Conservation (phyloP, 2,329 filamentous ascomycete genomes). For the Diplodia corticola region DNA sequence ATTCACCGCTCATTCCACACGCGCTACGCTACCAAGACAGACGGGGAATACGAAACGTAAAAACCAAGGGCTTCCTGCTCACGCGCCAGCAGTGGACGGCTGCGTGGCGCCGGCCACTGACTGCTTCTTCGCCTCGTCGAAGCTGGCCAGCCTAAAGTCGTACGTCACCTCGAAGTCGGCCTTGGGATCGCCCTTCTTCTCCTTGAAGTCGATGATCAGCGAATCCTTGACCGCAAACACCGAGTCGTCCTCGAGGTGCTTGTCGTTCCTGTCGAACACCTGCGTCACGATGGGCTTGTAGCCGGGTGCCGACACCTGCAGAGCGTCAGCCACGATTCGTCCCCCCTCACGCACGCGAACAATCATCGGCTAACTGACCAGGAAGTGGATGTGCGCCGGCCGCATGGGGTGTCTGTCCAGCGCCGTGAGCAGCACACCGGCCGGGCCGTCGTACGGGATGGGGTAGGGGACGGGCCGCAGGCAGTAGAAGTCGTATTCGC, state of each 20-base stretch:
- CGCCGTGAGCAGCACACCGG: slow-evolving; percentile 57
- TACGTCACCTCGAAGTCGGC: slow-evolving; percentile 57
- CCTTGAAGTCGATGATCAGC: slow-evolving; percentile 58
- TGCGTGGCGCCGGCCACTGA: slow-evolving; percentile 32
- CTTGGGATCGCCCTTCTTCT: slow-evolving; percentile 52
- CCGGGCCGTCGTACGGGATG: slow-evolving; percentile 59
- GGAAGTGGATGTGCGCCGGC: slow-evolving; percentile 65
- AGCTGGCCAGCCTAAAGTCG: slow-evolving; percentile 48
- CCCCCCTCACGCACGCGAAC: not conserved
- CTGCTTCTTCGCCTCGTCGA: slow-evolving; percentile 34
- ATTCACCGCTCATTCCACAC: not conserved
- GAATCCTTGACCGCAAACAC: slow-evolving; percentile 63
- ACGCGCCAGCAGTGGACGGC: slow-evolving; percentile 12
- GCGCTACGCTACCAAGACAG: not conserved
- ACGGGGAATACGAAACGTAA: not conserved
- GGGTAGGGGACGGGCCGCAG: slow-evolving; percentile 51
- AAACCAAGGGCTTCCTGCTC: not conserved
- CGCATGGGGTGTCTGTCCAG: slow-evolving; percentile 63
- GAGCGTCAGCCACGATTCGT: not conserved
- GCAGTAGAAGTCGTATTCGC: slow-evolving; percentile 57
- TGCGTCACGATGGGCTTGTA: slow-evolving; percentile 74
- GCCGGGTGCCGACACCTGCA: slow-evolving; percentile 55
- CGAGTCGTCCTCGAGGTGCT: slow-evolving; percentile 60
- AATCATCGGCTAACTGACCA: slow-evolving; percentile 45
- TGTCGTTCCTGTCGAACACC: slow-evolving; percentile 69